phyloP scores from a whole-genome alignment of 164 flowering plant species.

The Euptelea pleiosperma region DNA sequence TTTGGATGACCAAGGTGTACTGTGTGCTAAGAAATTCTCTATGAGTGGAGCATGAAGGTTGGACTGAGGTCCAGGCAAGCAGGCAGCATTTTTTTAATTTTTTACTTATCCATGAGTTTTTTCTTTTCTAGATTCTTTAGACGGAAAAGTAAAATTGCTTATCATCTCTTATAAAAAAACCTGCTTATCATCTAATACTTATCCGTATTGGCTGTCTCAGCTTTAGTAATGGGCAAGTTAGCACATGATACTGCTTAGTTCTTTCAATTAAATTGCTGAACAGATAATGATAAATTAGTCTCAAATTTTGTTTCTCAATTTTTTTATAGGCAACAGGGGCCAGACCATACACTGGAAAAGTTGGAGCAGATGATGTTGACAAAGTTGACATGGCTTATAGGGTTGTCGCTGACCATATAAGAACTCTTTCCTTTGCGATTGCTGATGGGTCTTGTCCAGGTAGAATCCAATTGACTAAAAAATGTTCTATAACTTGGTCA shows the following conservation, averaged over 20 bases:
- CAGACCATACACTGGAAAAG: slow-evolving; percentile 75
- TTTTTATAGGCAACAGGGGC: slow-evolving; percentile 74
- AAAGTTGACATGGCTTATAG: slow-evolving; percentile 97
- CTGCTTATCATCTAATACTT: too few species aligned
- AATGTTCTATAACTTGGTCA: slow-evolving; percentile 3
- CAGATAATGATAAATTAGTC: background rate
- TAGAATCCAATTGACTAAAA: slow-evolving; percentile 29
- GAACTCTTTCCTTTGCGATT: slow-evolving; percentile 97
- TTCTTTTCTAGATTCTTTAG: background rate
- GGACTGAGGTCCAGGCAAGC: background rate
- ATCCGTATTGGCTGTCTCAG: too few species aligned
- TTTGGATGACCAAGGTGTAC: too few species aligned
- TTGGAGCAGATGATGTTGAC: slow-evolving; percentile 86
- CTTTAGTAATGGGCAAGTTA: background rate
- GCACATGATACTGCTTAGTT: background rate
- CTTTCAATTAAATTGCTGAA: background rate
- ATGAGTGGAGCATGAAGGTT: background rate
- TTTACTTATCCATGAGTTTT: background rate
- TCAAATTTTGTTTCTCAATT: background rate
- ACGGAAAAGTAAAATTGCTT: too few species aligned
- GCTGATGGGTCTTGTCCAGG: slow-evolving; percentile 99
- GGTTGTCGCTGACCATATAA: slow-evolving; percentile 96
- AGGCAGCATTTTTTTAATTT: too few species aligned
- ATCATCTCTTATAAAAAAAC: too few species aligned
- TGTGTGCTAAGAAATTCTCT: background rate